phyloP scores from a whole-genome alignment of 345 rosid species.

The Eucalyptus marginata region DNA sequence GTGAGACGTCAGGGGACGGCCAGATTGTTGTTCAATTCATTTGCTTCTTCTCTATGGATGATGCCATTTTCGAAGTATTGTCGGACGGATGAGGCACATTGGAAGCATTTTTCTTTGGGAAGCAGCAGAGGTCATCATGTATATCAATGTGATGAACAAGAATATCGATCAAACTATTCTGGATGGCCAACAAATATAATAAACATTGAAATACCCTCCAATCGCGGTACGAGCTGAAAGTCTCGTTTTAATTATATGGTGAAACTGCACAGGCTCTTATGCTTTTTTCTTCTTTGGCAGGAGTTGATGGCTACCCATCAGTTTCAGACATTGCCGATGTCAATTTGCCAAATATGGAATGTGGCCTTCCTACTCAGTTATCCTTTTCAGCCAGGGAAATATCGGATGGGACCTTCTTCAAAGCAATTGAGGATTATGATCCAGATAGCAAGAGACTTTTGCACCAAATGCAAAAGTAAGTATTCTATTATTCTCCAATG shows the following conservation, averaged over 20 bases:
- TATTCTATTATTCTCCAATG: neutral
- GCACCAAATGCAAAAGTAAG: slow-evolving; percentile 69
- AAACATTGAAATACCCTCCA: slow-evolving; percentile 87
- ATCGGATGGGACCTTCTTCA: slow-evolving; percentile 92
- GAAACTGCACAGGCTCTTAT: neutral
- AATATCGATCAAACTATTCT: slow-evolving; percentile 71
- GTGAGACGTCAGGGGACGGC: slow-evolving; percentile 97
- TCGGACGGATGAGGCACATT: slow-evolving; percentile 49
- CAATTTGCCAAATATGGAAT: slow-evolving; percentile 76
- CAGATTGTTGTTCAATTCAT: slow-evolving; percentile 79
- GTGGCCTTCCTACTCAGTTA: slow-evolving; percentile 80
- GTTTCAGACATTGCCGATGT: slow-evolving; percentile 37
- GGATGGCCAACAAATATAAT: slow-evolving; percentile 96
- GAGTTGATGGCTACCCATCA: slow-evolving; percentile 59
- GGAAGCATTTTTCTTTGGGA: slow-evolving; percentile 62
- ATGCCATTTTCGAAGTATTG: slow-evolving; percentile 88
- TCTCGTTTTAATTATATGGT: neutral
- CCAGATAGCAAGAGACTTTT: slow-evolving; percentile 85
- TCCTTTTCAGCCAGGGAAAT: slow-evolving; percentile 96
- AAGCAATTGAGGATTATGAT: slow-evolving; percentile 91
- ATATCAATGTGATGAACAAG: slow-evolving; percentile 72
- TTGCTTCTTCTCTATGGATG: slow-evolving; percentile 88
- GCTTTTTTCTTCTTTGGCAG: slow-evolving; percentile 21
- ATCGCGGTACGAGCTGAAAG: slow-evolving; percentile 37
- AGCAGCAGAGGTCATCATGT: slow-evolving; percentile 37